Base-by-base conservation (phyloP, 306 rosid genomes). In the Echinosophora koreensis region DNA sequence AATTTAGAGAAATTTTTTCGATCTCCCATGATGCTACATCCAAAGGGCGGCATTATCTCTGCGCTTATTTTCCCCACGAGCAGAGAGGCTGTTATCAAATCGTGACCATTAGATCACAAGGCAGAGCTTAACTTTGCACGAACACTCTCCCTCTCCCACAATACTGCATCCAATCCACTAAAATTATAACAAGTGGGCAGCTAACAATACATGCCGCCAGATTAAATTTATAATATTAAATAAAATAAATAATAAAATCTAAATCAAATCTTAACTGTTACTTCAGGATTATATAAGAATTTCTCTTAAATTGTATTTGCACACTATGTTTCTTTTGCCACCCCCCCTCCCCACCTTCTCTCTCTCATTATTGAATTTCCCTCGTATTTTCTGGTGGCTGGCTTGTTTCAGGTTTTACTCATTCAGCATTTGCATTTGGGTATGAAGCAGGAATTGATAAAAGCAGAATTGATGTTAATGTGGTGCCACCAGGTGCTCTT, bases 401-500 rank as follows among this genome's bases (percentile, higher is more conserved):
- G 30, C 41, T 44, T 8, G 70, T 83, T 78, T 69, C 84, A 90
- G 94, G 94, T 35, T 88, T 84, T 75, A 84, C 92, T 8, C 94
- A 88, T 73, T 88, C 92, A 3, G 90, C 94, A 76, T 90, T 86
- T 81, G 90, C 94, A 39, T 82, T 88, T 15, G 90, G 92, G 59
- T 83, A 82, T 52, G 94, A 90, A 78, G 92, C 90, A 1, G 92
- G 89, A 44, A 86, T 90, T n/a, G 82, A 90, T 61, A 88, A 78
- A 71, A 77, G 73, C 75, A 42, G 71, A 17, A 79, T 84, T 34
- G 88, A 86, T 61, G 90, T 85, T 3, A 85, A 88, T 54, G 51
- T 86, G 67, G 92, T 88, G 63, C 94, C 92, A 17, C 92, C 94
- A 0, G 90, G 89, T 35, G 94, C 94, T 6, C 94, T 90, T 61